A percentile compares a stretch with the other conserved stretches of the same genome.
phyloP scores from a whole-genome alignment of 2,329 filamentous ascomycete genomes.

The Aureobasidium zeae region DNA sequence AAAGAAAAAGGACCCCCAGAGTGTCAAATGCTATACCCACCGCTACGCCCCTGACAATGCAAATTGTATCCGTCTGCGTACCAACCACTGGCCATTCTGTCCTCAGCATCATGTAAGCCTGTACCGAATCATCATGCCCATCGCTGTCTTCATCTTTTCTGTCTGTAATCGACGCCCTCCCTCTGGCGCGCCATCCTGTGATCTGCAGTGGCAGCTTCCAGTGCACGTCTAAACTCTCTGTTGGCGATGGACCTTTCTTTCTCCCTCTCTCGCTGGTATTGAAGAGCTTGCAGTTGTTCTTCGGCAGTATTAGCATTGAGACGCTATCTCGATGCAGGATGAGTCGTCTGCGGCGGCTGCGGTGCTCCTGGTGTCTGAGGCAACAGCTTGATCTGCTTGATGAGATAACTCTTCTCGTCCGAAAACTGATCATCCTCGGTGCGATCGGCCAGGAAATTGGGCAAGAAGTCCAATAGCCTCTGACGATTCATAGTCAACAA shows the following conservation, averaged over 20 bases:
- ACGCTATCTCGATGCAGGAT: slow-evolving; percentile 14
- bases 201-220: slow-evolving; percentile 11
- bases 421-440: slow-evolving; percentile 98
- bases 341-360: background rate
- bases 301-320: too few species aligned
- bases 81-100: too few species aligned
- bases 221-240: slow-evolving; percentile 11
- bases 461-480: slow-evolving; percentile 77
- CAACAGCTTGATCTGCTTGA: slow-evolving; percentile 66
- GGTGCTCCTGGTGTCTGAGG: slow-evolving; percentile 19
- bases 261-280: background rate
- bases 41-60: too few species aligned
- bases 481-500: slow-evolving; percentile 96
- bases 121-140: too few species aligned
- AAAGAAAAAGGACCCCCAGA: too few species aligned
- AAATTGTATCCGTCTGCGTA: too few species aligned
- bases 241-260: slow-evolving; percentile 6
- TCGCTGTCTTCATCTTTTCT: too few species aligned
- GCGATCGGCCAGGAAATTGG: slow-evolving; percentile 84
- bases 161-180: too few species aligned
- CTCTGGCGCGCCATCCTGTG: too few species aligned
- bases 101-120: too few species aligned
- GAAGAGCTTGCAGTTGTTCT: background rate
- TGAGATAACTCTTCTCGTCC: slow-evolving; percentile 92
- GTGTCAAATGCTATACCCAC: too few species aligned